phyloP scores from a whole-genome alignment of 768 basidiomycete genomes.

The Kondoa subrosea region DNA sequence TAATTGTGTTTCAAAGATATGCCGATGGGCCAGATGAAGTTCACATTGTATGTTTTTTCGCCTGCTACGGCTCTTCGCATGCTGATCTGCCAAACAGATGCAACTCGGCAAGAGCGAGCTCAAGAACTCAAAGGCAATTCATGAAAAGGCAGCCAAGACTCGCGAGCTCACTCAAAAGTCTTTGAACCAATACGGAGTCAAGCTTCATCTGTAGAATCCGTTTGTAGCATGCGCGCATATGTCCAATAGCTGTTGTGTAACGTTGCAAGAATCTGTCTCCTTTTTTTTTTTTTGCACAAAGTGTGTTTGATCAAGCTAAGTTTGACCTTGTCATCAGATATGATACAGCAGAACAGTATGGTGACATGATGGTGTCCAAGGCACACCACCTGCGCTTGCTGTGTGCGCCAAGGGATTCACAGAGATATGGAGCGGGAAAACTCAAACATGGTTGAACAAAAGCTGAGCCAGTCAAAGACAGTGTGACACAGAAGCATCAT shows the following conservation, averaged over 20 bases:
- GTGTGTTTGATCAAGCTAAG: too few relatives aligned
- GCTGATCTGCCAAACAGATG: slow-evolving; percentile 12
- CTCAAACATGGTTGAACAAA: too few relatives aligned
- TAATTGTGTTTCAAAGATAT: slow-evolving; percentile 19
- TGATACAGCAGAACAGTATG: too few relatives aligned
- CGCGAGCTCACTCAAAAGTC: slow-evolving; percentile 5
- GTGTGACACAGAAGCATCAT: too few relatives aligned
- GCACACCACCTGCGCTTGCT: too few relatives aligned
- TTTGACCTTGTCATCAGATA: too few relatives aligned
- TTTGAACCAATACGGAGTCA: slow-evolving; percentile 9
- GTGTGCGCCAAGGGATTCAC: too few relatives aligned
- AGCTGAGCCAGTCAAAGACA: too few relatives aligned
- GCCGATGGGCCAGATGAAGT: slow-evolving; percentile 32
- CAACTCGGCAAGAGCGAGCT: slow-evolving; percentile 65
- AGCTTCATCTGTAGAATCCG: neutral
- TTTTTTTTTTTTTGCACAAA: neutral
- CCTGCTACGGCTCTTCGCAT: slow-evolving; percentile 24
- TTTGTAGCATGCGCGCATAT: too few relatives aligned
- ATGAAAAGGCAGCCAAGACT: slow-evolving; percentile 11
- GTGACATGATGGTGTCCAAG: too few relatives aligned
- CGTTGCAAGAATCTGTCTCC: neutral
- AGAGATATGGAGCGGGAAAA: too few relatives aligned
- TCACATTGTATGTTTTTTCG: slow-evolving; percentile 34
- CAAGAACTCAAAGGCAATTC: slow-evolving; percentile 50
- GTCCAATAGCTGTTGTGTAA: neutral